Evolutionary conservation across 192 early-diverging fungal genomes (phyloP).

Genomic region (Spinellus fusiger): DNA sequence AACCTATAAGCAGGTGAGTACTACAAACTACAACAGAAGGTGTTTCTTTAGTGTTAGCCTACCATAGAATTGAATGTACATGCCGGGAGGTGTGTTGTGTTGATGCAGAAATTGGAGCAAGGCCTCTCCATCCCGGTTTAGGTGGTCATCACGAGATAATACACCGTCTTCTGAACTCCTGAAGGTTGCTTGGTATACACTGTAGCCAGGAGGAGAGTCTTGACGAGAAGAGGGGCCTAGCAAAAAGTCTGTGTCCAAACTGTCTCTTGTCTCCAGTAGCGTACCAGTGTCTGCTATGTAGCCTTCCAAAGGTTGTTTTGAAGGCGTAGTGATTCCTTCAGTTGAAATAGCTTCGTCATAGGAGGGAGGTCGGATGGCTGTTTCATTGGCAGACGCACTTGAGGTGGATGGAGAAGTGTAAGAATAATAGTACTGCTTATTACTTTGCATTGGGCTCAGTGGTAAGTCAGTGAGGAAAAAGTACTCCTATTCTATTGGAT

Average conservation of each 20-base stretch:
- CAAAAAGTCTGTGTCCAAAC: background rate
- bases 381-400: background rate
- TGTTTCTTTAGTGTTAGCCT: background rate
- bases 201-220: constrained; percentile 22
- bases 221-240: constrained; percentile 5
- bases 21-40: background rate
- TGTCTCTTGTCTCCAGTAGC: background rate
- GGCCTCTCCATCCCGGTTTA: constrained; percentile 31
- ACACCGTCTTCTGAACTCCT: constrained; percentile 12
- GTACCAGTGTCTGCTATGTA: constrained; percentile 6
- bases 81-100: constrained; percentile 23
- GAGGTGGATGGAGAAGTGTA: background rate
- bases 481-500: too few relatives aligned
- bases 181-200: constrained; percentile 24
- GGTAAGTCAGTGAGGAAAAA: too few relatives aligned
- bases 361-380: background rate
- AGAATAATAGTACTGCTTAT: background rate
- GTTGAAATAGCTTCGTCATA: constrained; percentile 8
- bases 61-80: constrained; percentile 29
- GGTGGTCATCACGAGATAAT: constrained; percentile 26
- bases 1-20: constrained; percentile 11
- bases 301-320: background rate
- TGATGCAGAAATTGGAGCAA: constrained; percentile 24
- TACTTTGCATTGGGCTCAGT: constrained; percentile 2
- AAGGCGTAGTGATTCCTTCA: background rate